Base-by-base conservation (phyloP, 2,329 filamentous ascomycete species). In the Dothideomycetes sp. region DNA sequence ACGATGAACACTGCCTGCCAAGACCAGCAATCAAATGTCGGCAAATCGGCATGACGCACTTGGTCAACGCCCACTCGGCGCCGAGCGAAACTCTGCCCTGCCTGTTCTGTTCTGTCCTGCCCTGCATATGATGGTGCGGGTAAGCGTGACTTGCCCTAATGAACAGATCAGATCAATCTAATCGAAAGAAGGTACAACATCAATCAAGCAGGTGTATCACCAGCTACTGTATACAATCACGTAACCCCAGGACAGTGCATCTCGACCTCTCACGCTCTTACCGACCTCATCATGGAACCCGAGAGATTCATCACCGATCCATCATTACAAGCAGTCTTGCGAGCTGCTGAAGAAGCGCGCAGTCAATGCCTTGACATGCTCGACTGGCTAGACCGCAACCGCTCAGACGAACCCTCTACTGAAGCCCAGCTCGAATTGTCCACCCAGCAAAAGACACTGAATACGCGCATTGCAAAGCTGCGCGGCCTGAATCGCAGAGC, bases 401-500 rank as follows among this genome's bases (percentile, higher is more conserved):
- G 44, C n/a, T 31, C 40, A 19, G 66, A 69, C 33, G 60, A 68
- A 27, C 52, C 64, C 35, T 53, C 64, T 16, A 57, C 65, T 16
- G 66, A 69, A 17, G 55, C 67, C 31, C 70, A 73, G 49, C 62
- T 74, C 19, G 73, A 77, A 42, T 69, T 84, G 19, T 79, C 80
- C 5, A 81, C 78, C 54, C 77, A 84, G 55, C 85, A 93, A 58
- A 93, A 91, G 56, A 68, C 78, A 1, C 74, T 96, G 3, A 77
- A 82, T 49, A 80, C 86, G 40, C 80, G 85, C 51, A 73, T 94
- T 8, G 77, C 84, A 1, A 81, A 84, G 48, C 71, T 94, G 14
- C 83, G 89, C 40, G 83, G 83, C 10, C 70, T 91, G 19, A 89
- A 95, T 58, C 79, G 91, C 19, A 74, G 81, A 47, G 86, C 87